Evolutionary conservation across 108 stramenopile species (phyloP), one percentile per base, ranked within the genome.

Genomic region (Discostella pseudostelligera): DNA sequence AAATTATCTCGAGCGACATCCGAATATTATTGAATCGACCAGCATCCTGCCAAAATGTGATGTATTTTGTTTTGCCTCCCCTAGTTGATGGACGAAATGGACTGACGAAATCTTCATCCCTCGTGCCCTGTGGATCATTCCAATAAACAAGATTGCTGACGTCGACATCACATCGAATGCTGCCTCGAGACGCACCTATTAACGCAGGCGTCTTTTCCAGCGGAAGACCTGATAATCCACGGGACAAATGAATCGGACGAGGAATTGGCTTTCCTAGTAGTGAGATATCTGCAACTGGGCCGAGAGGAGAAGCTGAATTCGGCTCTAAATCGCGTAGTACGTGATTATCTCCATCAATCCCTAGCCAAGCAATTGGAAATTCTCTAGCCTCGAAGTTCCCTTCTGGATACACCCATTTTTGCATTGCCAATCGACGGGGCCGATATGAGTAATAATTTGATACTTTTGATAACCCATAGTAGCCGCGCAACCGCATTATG

Each of bases 1-100:
- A 32, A 21, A 96, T 69, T 21, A 78, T 87, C 76, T 96, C 96
- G 50, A 94, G 65, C 11, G 70, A 81, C 89, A 93, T 90, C 37
- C 92, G 82, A n/a, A 85, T 82, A 42, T 92, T 92, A 57, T 92
- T 92, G 76, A 83, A 92, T 35, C 90, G 84, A 20, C 87, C 89
- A 28, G 60, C 39, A 72, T 90, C 89, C 35, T 84, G 85, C 76
- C 84, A 83, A 81, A 87, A 90, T 12, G 85, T 83, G 11, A 90
- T 61, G 59, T 86, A 90, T 65, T 51, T 39, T 35, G 13, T 67
- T 42, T 67, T n/a, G 12, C n/a, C 22, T 25, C 53, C 60, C 6
- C 36, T 60, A 10, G 47, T 25, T 8, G 7, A 53, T 28, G 1
- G 0, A 56, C 59, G 69, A 72, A 87, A 90, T 8, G 89, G 89